Base-by-base conservation (phyloP, 2,329 filamentous ascomycete species). In the Aspergillus bombycis region DNA sequence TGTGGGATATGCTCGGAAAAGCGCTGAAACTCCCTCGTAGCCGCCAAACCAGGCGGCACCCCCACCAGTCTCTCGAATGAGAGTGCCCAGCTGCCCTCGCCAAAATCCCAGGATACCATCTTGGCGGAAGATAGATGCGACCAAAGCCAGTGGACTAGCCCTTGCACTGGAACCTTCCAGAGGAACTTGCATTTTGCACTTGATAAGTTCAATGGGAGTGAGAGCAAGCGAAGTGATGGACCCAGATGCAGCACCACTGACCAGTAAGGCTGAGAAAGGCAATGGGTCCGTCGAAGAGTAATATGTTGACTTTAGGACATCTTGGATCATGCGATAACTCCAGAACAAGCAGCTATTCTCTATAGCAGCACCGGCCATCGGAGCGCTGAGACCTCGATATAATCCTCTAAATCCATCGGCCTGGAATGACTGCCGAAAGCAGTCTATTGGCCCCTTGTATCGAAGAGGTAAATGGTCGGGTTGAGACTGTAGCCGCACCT, bases 401-500 rank as follows among this genome's bases (percentile, higher is more conserved):
- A 99, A 84, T 16, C 92, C 91, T 9, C 87, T 77, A 43, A 96
- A 74, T n/a, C 93, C 94, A 77, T 96, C 93, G 50, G 87, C 84
- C 67, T 85, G 86, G 68, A 97, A 83, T 10, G 93, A 93, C 81
- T 98, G 91, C 71, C 88, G 87, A 80, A 99, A 97, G 81, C 95
- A 98, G 80, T 99, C 95, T 67, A 97, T 73, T 0, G 95, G 94
- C 0, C 95, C 95, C 7, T 82, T 88, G 78, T 97, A 98, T 64
- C 87, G 89, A 23, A 94, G 86, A 19, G 93, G 93, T 2, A 93
- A 84, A 71, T 90, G 88, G 77, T 94, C 91, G 38, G 93, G 92
- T 78, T 98, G 94, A n/a, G 94, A 95, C 78, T 99, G 95, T 12
- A 99, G 87, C 46, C 95, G 91, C 64, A 99, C 95, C 81, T 99